Evolutionary conservation across 2,329 filamentous ascomycete genomes (phyloP).

Genomic region (Colletotrichum tropicale): DNA sequence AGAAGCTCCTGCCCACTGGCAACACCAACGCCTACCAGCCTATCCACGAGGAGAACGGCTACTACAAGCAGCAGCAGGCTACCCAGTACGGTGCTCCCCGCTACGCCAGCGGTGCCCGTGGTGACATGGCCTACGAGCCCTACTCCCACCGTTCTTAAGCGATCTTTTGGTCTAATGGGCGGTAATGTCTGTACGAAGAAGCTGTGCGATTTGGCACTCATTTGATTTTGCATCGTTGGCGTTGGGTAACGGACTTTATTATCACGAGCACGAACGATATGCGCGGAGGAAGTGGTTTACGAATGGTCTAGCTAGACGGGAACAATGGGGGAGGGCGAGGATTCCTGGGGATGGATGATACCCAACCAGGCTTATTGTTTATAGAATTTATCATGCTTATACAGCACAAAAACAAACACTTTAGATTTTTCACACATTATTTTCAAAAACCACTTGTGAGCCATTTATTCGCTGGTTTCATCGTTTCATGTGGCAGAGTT

Average conservation of each 20-base stretch:
- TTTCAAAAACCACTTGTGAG: background rate
- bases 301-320: conserved; percentile 3
- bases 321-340: background rate
- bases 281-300: conserved; percentile 1
- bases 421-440: background rate
- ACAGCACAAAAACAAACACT: background rate
- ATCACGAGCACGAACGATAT: conserved; percentile 12
- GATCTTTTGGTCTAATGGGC: background rate
- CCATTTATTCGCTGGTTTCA: background rate
- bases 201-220: background rate
- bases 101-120: conserved; percentile 46
- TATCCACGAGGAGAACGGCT: conserved; percentile 43
- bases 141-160: conserved; percentile 62
- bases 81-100: conserved; percentile 39
- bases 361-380: conserved; percentile 10
- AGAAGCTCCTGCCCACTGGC: conserved; percentile 54
- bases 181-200: background rate
- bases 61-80: conserved; percentile 41
- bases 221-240: conserved; percentile 17
- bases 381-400: conserved; percentile 8
- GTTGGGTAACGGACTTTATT: conserved; percentile 10
- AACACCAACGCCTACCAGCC: conserved; percentile 52
- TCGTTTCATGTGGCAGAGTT: background rate
- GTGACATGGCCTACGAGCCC: conserved; percentile 67
- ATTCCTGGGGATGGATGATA: conserved; percentile 15